These are phyloP conservation scores for Aspergillus luchuensis DNA, from an alignment of 2,329 filamentous ascomycete genomes.

Conservation along the genomic window DNA sequence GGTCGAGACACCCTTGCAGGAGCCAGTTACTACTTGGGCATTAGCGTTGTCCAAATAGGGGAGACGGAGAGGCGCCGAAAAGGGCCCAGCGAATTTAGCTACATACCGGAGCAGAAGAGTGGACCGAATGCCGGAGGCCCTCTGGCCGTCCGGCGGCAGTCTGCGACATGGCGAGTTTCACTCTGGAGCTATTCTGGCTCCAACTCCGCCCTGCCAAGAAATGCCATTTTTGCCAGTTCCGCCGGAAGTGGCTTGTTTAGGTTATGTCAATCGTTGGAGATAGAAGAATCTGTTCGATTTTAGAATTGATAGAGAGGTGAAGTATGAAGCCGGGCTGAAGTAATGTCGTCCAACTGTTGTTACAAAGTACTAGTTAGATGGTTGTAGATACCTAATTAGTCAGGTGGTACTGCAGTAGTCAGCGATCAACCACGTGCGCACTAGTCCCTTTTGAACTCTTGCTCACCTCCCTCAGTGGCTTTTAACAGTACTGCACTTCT, in stretches of 20 bases:
- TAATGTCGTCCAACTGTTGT: no score
- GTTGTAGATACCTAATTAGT: no score
- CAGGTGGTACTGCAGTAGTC: not conserved
- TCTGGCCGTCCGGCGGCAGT: conserved; percentile 27
- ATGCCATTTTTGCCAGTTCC: conserved; percentile 14
- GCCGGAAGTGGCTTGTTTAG: not conserved
- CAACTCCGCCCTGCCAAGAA: conserved; percentile 23
- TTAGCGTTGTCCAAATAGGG: conserved; percentile 19
- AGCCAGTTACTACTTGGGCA: conserved; percentile 15
- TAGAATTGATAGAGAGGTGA: no score
- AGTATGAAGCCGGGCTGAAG: no score
- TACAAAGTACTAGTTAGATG: no score
- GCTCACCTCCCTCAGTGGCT: not conserved
- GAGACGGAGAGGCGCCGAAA: conserved; percentile 11
- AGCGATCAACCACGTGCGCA: not conserved
- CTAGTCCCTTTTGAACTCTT: not conserved
- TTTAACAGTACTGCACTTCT: no score
- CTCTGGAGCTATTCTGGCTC: conserved; percentile 15
- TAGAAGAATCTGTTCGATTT: no score
- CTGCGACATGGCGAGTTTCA: conserved; percentile 36
- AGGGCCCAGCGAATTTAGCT: conserved; percentile 6
- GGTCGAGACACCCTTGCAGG: conserved; percentile 15
- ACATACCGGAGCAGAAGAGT: conserved; percentile 16
- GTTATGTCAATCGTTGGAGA: not conserved
- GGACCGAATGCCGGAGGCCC: conserved; percentile 10